phyloP scores from a whole-genome alignment of 257 asterid species.

The Nicotiana obtusifolia region DNA sequence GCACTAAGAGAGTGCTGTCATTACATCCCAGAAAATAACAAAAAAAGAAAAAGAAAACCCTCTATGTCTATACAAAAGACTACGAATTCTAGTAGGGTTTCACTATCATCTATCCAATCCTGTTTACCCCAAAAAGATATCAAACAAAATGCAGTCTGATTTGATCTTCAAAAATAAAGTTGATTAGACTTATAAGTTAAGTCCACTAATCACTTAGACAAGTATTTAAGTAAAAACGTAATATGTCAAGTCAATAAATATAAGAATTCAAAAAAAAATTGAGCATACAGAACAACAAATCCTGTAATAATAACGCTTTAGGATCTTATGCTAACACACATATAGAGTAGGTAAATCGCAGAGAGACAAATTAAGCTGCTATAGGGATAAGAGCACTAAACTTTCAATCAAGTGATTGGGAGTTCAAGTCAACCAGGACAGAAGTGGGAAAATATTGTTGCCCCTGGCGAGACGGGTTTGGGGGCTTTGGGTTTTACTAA shows the following conservation, averaged over 20 bases:
- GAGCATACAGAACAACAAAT: background rate
- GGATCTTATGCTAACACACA: background rate
- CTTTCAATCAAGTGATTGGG: background rate
- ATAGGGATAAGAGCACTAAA: background rate
- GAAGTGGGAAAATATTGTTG: background rate
- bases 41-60: no score
- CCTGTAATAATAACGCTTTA: background rate
- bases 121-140: no score
- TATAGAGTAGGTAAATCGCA: background rate
- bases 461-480: background rate
- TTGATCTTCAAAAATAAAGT: no score
- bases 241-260: background rate
- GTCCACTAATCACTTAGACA: no score
- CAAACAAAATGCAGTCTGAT: no score
- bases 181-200: no score
- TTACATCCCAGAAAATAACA: no score
- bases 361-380: background rate
- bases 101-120: no score
- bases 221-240: no score
- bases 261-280: background rate
- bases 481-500: background rate
- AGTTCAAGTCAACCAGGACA: background rate
- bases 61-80: no score
- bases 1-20: no score
- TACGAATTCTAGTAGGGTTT: no score